A percentile compares a stretch with the other conserved stretches of the same genome.
These are phyloP conservation scores for Cinnamomum chago DNA, from an alignment of 164 flowering plant species.

Conservation along the genomic window DNA sequence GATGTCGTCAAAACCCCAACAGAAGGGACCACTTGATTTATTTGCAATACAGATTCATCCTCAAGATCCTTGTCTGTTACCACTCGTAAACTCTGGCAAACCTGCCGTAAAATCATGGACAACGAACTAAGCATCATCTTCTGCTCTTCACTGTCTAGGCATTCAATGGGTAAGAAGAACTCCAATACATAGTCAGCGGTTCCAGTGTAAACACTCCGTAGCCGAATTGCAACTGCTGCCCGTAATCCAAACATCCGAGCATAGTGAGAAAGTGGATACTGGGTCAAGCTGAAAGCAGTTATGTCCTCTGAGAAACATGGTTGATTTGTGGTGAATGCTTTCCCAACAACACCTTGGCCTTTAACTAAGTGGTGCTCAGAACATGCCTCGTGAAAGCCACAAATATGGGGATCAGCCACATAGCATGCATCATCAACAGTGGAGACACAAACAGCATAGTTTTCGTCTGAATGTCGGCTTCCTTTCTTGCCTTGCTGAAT, in stretches of 20 bases:
- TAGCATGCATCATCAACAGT: conserved; percentile 69
- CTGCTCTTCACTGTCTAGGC: conserved; percentile 31
- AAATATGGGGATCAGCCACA: conserved; percentile 39
- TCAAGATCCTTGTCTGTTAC: conserved; percentile 51
- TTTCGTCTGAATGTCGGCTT: conserved; percentile 64
- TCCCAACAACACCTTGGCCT: conserved; percentile 81
- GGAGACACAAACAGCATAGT: conserved; percentile 57
- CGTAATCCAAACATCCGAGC: conserved; percentile 57
- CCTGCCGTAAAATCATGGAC: conserved; percentile 41
- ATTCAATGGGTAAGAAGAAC: conserved; percentile 40
- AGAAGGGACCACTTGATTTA: conserved; percentile 14
- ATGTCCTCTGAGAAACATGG: conserved; percentile 72
- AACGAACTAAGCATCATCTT: conserved; percentile 38
- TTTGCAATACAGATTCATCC: conserved; percentile 23
- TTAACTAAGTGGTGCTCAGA: conserved; percentile 78
- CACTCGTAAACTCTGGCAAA: conserved; percentile 42
- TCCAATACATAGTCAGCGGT: conserved; percentile 54
- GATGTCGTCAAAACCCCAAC: conserved; percentile 2
- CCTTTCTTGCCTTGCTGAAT: conserved; percentile 65
- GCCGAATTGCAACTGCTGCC: conserved; percentile 72
- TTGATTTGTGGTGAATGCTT: conserved; percentile 64
- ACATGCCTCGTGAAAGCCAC: conserved; percentile 84
- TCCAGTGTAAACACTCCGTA: conserved; percentile 44
- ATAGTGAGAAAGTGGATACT: conserved; percentile 87
- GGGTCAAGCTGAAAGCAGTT: conserved; percentile 44